Evolutionary conservation across 495 filamentous ascomycete species (phyloP).

Genomic region (Talaromyces ruber): DNA sequence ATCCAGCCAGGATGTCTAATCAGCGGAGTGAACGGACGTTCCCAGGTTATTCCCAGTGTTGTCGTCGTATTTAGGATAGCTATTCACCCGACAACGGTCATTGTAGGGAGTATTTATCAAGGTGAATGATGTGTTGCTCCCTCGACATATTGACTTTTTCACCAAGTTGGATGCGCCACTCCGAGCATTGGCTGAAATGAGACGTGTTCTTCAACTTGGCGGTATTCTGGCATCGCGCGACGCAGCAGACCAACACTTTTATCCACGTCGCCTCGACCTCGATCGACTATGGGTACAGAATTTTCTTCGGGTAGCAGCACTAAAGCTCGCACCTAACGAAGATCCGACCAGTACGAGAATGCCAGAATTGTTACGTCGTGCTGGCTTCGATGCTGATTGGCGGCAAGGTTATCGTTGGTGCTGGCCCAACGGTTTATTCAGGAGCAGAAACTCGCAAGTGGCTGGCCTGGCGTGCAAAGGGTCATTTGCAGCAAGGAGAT

Average conservation of each 20-base stretch:
- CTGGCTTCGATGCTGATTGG: slow-evolving; percentile 24
- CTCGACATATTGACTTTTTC: background rate
- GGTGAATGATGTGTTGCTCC: background rate
- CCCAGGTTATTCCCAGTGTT: background rate
- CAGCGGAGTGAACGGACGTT: background rate
- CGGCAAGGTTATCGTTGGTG: slow-evolving; percentile 21
- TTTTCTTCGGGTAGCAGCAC: slow-evolving; percentile 8
- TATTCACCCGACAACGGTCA: background rate
- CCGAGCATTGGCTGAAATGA: slow-evolving; percentile 29
- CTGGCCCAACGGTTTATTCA: slow-evolving; percentile 17
- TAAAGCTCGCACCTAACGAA: slow-evolving; percentile 11
- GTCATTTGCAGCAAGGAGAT: slow-evolving; percentile 23
- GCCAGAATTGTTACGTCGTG: slow-evolving; percentile 19
- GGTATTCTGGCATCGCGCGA: slow-evolving; percentile 39
- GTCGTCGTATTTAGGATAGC: background rate
- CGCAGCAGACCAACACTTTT: slow-evolving; percentile 24
- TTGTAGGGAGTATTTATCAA: background rate
- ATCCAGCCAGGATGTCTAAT: background rate
- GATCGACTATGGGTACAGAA: slow-evolving; percentile 22
- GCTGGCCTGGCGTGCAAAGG: slow-evolving; percentile 17
- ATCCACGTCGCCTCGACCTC: slow-evolving; percentile 21
- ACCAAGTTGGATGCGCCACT: slow-evolving; percentile 12
- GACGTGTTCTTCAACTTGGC: slow-evolving; percentile 29
- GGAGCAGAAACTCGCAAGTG: slow-evolving; percentile 19
- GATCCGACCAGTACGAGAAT: slow-evolving; percentile 18